Evolutionary conservation across 805 yeast genomes (phyloP), one percentile per base, ranked within the genome.

Genomic region (Blastobotrys americana): DNA sequence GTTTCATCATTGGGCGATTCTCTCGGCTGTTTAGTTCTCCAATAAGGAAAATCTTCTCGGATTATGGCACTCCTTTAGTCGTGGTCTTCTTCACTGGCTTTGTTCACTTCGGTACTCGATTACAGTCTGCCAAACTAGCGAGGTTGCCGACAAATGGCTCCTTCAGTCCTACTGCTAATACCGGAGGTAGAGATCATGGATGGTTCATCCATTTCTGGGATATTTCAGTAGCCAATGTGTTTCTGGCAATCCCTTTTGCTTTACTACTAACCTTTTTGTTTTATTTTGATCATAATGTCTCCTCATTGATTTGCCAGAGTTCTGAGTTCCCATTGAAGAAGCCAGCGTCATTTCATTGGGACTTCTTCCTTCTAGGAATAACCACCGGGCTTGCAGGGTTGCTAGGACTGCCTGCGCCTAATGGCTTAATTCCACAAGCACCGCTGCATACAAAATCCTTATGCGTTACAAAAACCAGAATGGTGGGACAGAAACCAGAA

Each of bases 401-500:
- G 1, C 58, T 90, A 8, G 98, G 97, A 0, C 72, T 93, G 2
- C 98, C 97, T 0, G 88, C 97, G 2, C 97, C 97, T 0, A 93
- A 93, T 64, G 98, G 98, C 0, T 69, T 90, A 25, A 90, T 90
- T 37, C 98, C 98, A 1, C 98, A 90, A 62, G 97, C 98, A 0
- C 97, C 97, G 2, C 60, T 93, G 28, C 98, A 90, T 55, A 88
- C 97, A 0, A 76, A 74, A 35, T 77, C 96, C 0, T 64, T 90
- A 23, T 74, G 86, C 35, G 78, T 84, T 10, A 71, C 72, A 50
- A 72, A 73, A 42, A 15, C 42, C 25, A 27, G 21, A 8, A 15
- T 13, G 8, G 23, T 15, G 10, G 36, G 37, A n/a, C 16, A 23
- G 33, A 19, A 6, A 23, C 4, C 40, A 28, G n/a, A 40, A 40